Evolutionary conservation across 2,329 filamentous ascomycete species (phyloP).

Genomic region (Domatiomyces catenatus): DNA sequence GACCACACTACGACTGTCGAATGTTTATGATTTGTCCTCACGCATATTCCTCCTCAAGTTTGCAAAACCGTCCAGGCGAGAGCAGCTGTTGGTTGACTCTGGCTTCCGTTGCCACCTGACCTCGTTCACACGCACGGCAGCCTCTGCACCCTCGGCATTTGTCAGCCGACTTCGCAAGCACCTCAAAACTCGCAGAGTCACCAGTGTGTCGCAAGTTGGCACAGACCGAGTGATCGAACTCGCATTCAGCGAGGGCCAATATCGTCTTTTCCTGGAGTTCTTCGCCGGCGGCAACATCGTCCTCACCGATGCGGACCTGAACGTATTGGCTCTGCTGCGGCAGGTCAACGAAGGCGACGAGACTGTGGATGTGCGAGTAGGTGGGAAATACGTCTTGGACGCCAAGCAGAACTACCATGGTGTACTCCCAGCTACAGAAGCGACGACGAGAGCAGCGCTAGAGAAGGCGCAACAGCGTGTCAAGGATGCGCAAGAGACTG

Average conservation of each 20-base stretch:
- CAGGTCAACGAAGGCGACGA: constrained; percentile 66
- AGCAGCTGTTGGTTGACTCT: constrained; percentile 83
- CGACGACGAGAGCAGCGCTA: constrained; percentile 55
- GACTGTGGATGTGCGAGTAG: constrained; percentile 68
- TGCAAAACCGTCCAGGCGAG: constrained; percentile 71
- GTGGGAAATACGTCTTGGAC: constrained; percentile 62
- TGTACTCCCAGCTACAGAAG: constrained; percentile 57
- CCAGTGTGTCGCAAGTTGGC: constrained; percentile 67
- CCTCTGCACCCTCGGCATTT: constrained; percentile 69
- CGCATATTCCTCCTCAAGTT: constrained; percentile 95
- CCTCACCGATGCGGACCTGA: constrained; percentile 69
- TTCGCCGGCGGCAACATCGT: constrained; percentile 93
- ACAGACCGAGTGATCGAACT: constrained; percentile 90
- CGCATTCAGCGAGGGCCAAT: constrained; percentile 79
- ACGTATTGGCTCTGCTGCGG: constrained; percentile 65
- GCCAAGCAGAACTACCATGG: constrained; percentile 72
- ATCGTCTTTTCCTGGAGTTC: constrained; percentile 81
- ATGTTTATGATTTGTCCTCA: constrained; percentile 80
- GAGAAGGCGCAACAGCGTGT: constrained; percentile 41
- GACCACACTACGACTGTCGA: constrained; percentile 65
- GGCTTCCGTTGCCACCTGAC: constrained; percentile 94
- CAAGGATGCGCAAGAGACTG: constrained; percentile 16
- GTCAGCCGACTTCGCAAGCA: constrained; percentile 73
- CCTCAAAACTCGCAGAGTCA: constrained; percentile 73
- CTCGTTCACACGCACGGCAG: constrained; percentile 73